Percentiles rank a stretch among this genome's conserved stretches.
These are phyloP conservation scores for Podospora bellae-mahoneyi DNA, from an alignment of 495 filamentous ascomycete species.

Conservation along the genomic window DNA sequence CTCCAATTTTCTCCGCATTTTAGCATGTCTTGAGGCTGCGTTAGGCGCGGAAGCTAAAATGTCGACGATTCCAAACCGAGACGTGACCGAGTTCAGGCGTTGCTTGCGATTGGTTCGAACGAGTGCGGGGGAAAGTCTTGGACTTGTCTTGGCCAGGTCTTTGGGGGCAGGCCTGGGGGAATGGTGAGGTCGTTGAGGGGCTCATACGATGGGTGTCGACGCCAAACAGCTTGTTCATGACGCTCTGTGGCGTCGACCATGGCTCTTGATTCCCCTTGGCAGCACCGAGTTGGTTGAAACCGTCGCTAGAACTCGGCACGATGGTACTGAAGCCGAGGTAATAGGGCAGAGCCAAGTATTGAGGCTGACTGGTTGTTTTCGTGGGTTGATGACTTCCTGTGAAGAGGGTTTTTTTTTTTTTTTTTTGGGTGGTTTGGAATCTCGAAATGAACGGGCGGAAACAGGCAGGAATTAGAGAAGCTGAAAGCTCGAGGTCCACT, in stretches of 20 bases:
- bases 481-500: not conserved
- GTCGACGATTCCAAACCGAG: conserved; percentile 7
- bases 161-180: conserved; percentile 1
- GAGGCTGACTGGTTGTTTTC: not conserved
- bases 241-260: conserved; percentile 2
- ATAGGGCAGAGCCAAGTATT: conserved; percentile 1
- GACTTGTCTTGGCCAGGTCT: not conserved
- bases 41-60: not conserved
- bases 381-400: not conserved
- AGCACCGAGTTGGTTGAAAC: not conserved
- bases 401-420: not conserved
- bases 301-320: not conserved
- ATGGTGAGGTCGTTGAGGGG: not conserved
- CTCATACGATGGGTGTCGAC: not conserved
- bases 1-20: conserved; percentile 4
- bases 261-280: not conserved
- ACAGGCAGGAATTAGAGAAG: not conserved
- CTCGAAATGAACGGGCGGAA: not conserved
- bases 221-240: not conserved
- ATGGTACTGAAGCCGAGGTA: not conserved
- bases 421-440: not conserved
- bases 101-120: conserved; percentile 18
- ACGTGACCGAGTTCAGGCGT: conserved; percentile 15
- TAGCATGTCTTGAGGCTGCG: not conserved
- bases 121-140: conserved; percentile 3